Evolutionary conservation across 805 yeast genomes (phyloP).

Genomic region (Yarrowia sp.): DNA sequence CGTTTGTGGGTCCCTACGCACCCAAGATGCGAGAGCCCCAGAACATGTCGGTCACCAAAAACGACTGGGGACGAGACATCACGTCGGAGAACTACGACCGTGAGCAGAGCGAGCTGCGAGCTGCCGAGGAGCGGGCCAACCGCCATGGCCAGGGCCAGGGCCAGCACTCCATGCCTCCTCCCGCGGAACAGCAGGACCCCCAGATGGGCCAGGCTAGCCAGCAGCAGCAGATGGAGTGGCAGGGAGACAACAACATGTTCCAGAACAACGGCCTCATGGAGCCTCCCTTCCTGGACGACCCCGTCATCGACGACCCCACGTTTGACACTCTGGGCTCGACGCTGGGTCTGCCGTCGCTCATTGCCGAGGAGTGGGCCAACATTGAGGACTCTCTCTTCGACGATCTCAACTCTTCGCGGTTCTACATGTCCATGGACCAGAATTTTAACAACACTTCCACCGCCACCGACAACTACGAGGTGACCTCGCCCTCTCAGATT

Average conservation of each 20-base stretch:
- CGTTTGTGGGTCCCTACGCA: conserved; percentile 17
- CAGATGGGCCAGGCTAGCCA: background rate
- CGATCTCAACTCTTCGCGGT: conserved; percentile 22
- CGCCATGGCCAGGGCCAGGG: background rate
- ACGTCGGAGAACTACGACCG: conserved; percentile 23
- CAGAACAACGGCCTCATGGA: conserved; percentile 20
- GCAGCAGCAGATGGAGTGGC: conserved; percentile 25
- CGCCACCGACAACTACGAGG: conserved; percentile 17
- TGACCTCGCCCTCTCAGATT: conserved; percentile 20
- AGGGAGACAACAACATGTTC: conserved; percentile 13
- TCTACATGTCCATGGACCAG: conserved; percentile 25
- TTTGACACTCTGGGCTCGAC: conserved; percentile 26
- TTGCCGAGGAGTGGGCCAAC: conserved; percentile 27
- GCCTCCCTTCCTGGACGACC: conserved; percentile 8
- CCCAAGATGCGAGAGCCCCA: conserved; percentile 6
- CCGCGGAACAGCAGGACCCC: background rate
- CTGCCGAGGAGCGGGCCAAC: conserved; percentile 7
- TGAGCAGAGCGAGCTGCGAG: conserved; percentile 16
- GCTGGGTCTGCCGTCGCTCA: conserved; percentile 20
- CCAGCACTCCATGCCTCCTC: conserved; percentile 6
- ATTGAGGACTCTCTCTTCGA: conserved; percentile 25
- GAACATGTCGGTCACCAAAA: conserved; percentile 18
- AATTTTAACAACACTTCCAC: conserved; percentile 17
- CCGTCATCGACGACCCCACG: conserved; percentile 11
- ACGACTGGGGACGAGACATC: conserved; percentile 19